phyloP scores from a whole-genome alignment of 495 filamentous ascomycete genomes.

The Xylaria palmicola region DNA sequence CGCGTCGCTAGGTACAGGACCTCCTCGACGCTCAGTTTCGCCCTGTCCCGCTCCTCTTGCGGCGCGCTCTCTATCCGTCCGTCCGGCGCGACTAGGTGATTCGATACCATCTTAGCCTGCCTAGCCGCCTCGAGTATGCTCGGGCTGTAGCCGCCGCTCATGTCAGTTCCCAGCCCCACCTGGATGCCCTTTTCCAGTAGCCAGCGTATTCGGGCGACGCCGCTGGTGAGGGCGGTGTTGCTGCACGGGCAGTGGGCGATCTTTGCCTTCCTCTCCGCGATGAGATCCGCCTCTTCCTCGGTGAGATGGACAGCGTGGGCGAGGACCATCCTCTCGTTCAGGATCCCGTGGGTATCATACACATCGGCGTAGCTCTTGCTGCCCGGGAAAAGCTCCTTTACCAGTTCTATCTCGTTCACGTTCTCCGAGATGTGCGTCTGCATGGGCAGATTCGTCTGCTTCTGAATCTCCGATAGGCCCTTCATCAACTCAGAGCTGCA shows the following conservation, averaged over 20 bases:
- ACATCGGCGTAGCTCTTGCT: constrained; percentile 66
- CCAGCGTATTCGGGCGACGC: constrained; percentile 67
- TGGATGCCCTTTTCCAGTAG: constrained; percentile 72
- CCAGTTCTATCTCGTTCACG: constrained; percentile 65
- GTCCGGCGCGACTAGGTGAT: constrained; percentile 59
- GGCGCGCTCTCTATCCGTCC: constrained; percentile 26
- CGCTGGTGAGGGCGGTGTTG: constrained; percentile 77
- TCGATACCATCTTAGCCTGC: constrained; percentile 71
- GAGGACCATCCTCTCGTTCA: constrained; percentile 73
- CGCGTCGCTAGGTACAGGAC: constrained; percentile 81
- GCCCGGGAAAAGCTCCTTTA: constrained; percentile 67
- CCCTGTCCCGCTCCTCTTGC: constrained; percentile 29
- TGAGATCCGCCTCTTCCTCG: constrained; percentile 58
- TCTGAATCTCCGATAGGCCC: constrained; percentile 62
- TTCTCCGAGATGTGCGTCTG: constrained; percentile 97
- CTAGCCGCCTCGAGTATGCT: constrained; percentile 76
- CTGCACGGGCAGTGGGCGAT: constrained; percentile 84
- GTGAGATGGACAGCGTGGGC: constrained; percentile 83
- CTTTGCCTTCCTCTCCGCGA: constrained; percentile 59
- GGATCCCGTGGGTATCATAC: constrained; percentile 70
- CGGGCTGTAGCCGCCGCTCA: constrained; percentile 79
- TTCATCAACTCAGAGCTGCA: constrained; percentile 62
- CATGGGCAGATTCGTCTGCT: constrained; percentile 58
- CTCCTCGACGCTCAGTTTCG: constrained; percentile 77
- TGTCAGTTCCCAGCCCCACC: constrained; percentile 85